Evolutionary conservation across 192 early-diverging fungal species (phyloP).

Genomic region (Rhizophagus clarus): DNA sequence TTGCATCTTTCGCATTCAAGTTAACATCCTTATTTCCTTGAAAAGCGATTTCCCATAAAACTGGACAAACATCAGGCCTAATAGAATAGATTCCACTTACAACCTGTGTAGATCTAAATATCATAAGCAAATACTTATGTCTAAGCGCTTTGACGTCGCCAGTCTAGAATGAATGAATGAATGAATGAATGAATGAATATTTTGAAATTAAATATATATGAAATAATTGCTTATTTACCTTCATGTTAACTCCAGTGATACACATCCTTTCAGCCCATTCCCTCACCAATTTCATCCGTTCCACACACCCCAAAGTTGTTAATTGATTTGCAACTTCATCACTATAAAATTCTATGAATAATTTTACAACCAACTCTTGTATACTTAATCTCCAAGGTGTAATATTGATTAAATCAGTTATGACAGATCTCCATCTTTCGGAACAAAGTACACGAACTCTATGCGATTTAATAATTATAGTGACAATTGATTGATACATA

Average conservation of each 20-base stretch:
- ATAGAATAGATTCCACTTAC: not conserved
- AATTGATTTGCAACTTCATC: not conserved
- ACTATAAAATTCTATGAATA: conserved; percentile 12
- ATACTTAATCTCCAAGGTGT: conserved; percentile 19
- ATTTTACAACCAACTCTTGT: conserved; percentile 7
- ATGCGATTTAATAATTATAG: conserved; percentile 7
- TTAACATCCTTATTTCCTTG: not conserved
- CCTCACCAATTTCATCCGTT: not conserved
- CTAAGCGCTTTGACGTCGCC: not conserved
- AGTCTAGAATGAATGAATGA: not conserved
- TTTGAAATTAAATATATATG: not conserved
- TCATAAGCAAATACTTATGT: not conserved
- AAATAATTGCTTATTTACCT: not conserved
- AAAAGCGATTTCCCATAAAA: not conserved
- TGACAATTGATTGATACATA: not conserved
- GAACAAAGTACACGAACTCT: conserved; percentile 11
- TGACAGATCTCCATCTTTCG: conserved; percentile 5
- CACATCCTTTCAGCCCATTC: conserved; percentile 6
- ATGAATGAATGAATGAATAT: not conserved
- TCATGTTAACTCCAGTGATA: not conserved
- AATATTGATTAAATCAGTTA: not conserved
- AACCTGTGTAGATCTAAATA: not conserved
- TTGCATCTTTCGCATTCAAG: not conserved
- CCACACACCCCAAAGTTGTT: not conserved
- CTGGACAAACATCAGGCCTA: not conserved